Percentiles rank a stretch among this genome's conserved stretches.
phyloP scores from a whole-genome alignment of 2,329 filamentous ascomycete genomes.

The Periconia macrospinosa region DNA sequence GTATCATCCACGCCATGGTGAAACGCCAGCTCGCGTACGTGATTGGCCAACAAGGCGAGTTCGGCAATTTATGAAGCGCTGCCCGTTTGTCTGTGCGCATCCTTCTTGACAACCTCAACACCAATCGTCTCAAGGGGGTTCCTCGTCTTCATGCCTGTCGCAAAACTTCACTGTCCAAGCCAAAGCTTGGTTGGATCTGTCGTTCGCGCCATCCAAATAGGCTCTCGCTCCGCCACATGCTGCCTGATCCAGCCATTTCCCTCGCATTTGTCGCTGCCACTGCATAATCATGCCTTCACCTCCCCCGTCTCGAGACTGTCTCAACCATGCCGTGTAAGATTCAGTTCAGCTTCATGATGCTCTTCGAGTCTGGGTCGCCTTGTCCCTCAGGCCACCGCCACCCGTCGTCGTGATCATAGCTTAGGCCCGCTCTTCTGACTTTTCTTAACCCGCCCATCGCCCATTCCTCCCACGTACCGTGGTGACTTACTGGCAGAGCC shows the following conservation, averaged over 20 bases:
- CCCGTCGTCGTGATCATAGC: constrained; percentile 11
- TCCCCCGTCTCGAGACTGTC: constrained; percentile 35
- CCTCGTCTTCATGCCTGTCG: constrained; percentile 27
- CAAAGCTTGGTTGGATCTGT: constrained; percentile 28
- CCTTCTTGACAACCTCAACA: constrained; percentile 31
- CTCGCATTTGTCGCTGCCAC: constrained; percentile 19
- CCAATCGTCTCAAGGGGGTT: constrained; percentile 44
- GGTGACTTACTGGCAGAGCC: constrained; percentile 32
- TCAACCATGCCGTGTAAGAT: constrained; percentile 33
- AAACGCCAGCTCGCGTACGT: constrained; percentile 6
- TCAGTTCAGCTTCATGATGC: constrained; percentile 31
- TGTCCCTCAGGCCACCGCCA: constrained; percentile 35
- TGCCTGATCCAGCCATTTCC: constrained; percentile 20
- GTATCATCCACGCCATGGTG: neutral
- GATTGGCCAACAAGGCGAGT: constrained; percentile 11
- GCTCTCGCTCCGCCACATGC: constrained; percentile 17
- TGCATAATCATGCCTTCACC: constrained; percentile 30
- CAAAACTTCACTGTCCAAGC: constrained; percentile 11
- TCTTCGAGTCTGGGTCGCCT: constrained; percentile 24
- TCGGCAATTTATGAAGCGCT: constrained; percentile 15
- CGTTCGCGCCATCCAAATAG: constrained; percentile 16
- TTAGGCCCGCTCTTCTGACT: constrained; percentile 15
- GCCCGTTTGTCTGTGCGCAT: constrained; percentile 24
- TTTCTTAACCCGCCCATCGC: constrained; percentile 19
- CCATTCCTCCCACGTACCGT: constrained; percentile 22